Conservation (phyloP, 768 basidiomycete species). For the Pisolithus microcarpus region DNA sequence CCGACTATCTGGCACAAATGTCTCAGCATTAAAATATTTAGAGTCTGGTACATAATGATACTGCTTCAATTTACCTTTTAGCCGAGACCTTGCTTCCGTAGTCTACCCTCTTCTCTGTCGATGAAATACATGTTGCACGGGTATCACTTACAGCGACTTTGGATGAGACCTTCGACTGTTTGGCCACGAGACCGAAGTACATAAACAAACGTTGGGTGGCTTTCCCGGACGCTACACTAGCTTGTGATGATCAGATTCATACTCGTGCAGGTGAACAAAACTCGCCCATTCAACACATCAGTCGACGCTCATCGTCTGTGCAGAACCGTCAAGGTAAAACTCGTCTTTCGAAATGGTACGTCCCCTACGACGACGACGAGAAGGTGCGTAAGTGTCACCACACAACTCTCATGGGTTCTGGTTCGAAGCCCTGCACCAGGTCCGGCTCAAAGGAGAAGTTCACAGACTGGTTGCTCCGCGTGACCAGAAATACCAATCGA, state of each 20-base stretch:
- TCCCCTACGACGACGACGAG: conserved; percentile 98
- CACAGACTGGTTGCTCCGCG: conserved; percentile 92
- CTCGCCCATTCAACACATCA: neutral
- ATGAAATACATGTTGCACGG: too few relatives aligned
- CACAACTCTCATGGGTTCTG: neutral
- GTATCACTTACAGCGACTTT: too few relatives aligned
- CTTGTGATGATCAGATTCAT: conserved; percentile 90
- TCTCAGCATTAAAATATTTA: conserved; percentile 33
- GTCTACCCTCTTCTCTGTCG: too few relatives aligned
- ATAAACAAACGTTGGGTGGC: neutral
- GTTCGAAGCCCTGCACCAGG: conserved; percentile 37
- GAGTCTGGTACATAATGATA: too few relatives aligned
- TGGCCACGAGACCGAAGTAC: neutral
- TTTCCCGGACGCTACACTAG: neutral
- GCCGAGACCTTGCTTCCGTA: too few relatives aligned
- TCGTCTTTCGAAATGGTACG: conserved; percentile 96
- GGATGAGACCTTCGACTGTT: neutral
- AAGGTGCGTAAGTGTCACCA: conserved; percentile 59
- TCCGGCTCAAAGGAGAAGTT: conserved; percentile 91
- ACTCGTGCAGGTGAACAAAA: conserved; percentile 72
- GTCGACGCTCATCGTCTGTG: conserved; percentile 1
- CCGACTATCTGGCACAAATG: conserved; percentile 67
- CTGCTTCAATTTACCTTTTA: neutral
- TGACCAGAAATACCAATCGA: conserved; percentile 98
- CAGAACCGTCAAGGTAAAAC: conserved; percentile 99